Percentiles rank a stretch among this genome's conserved stretches.
Evolutionary conservation across 106 monocot species (phyloP).

Genomic region (Dendrobium huoshanense): DNA sequence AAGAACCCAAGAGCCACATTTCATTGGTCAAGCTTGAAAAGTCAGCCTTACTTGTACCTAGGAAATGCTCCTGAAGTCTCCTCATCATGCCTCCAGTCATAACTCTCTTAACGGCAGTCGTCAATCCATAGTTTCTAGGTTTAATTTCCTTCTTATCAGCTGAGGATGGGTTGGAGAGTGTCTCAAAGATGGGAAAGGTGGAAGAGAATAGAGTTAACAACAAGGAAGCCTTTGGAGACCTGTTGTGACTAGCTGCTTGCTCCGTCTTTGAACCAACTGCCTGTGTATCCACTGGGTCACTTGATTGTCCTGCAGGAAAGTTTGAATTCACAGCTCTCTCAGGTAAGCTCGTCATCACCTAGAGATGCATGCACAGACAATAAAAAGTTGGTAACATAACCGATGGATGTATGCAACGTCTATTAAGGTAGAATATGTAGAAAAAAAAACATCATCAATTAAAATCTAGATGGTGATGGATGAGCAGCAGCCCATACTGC

Average conservation of each 20-base stretch:
- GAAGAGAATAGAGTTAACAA: slow-evolving; percentile 50
- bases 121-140: slow-evolving; percentile 55
- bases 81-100: slow-evolving; percentile 55
- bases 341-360: slow-evolving; percentile 86
- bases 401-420: not conserved
- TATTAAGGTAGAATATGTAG: not conserved
- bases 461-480: not conserved
- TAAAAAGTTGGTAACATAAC: not conserved
- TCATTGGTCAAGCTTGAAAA: slow-evolving; percentile 61
- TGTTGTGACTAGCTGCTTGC: slow-evolving; percentile 16
- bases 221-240: slow-evolving; percentile 34
- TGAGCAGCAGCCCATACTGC: not conserved
- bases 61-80: slow-evolving; percentile 67
- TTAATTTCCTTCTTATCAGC: slow-evolving; percentile 28
- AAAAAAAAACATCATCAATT: not conserved
- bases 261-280: slow-evolving; percentile 19
- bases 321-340: slow-evolving; percentile 51
- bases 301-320: slow-evolving; percentile 35
- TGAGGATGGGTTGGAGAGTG: slow-evolving; percentile 18
- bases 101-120: slow-evolving; percentile 47
- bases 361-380: slow-evolving; percentile 10
- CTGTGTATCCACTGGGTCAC: slow-evolving; percentile 22
- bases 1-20: slow-evolving; percentile 80
- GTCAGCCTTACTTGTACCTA: slow-evolving; percentile 47
- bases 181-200: slow-evolving; percentile 53